A percentile compares a stretch with the other conserved stretches of the same genome.
These are phyloP conservation scores for Colletotrichum eleusines DNA, from an alignment of 2,329 filamentous ascomycete genomes.

Conservation along the genomic window DNA sequence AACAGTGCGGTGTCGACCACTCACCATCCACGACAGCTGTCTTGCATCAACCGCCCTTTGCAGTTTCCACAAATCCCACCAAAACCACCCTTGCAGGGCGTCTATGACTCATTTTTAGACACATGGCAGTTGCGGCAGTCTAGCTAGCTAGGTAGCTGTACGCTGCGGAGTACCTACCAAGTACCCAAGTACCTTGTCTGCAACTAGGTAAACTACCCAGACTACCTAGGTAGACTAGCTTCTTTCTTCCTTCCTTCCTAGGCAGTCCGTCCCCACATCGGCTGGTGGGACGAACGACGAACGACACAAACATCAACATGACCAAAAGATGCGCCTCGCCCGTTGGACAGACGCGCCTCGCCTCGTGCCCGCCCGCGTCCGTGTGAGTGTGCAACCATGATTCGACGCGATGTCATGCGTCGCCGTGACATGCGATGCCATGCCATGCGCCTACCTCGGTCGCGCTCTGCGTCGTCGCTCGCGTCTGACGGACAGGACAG, in stretches of 20 bases:
- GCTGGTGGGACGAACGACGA: conserved; percentile 15
- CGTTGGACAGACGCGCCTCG: conserved; percentile 2
- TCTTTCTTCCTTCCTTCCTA: conserved; percentile 14
- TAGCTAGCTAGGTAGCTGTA: no score
- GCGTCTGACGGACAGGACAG: conserved; percentile 1
- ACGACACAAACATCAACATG: conserved; percentile 36
- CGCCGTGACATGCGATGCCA: not conserved
- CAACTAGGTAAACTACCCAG: no score
- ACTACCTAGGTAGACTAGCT: conserved; percentile 8
- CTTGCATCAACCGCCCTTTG: conserved; percentile 16
- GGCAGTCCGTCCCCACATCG: not conserved
- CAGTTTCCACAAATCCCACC: conserved; percentile 41
- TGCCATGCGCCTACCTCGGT: not conserved
- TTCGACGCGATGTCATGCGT: conserved; percentile 42
- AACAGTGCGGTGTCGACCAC: conserved; percentile 23
- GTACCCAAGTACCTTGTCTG: no score
- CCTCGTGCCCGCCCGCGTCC: not conserved
- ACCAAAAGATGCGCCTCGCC: not conserved
- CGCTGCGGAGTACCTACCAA: no score
- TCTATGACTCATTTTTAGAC: conserved; percentile 52
- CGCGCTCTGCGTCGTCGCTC: conserved; percentile 3
- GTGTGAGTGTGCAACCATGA: not conserved
- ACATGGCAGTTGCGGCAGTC: conserved; percentile 45
- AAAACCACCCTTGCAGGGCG: conserved; percentile 40
- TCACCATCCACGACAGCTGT: conserved; percentile 35